phyloP scores from a whole-genome alignment of 495 filamentous ascomycete species.

The Aspergillus cristatus region DNA sequence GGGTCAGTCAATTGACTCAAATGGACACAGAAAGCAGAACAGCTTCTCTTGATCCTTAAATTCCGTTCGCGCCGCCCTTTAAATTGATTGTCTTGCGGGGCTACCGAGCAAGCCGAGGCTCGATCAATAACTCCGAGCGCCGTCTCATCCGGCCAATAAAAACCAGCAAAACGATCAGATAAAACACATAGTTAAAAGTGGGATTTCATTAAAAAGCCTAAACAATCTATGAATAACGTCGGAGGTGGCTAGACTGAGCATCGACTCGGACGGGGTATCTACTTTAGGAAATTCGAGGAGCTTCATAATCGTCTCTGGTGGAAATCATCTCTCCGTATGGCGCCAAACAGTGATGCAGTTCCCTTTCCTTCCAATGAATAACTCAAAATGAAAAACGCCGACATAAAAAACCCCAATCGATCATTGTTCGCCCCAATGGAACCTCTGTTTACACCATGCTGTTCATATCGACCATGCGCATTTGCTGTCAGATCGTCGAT shows the following conservation, averaged over 20 bases:
- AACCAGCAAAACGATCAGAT: not conserved
- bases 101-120: slow-evolving; percentile 3
- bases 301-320: slow-evolving; percentile 29
- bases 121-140: not conserved
- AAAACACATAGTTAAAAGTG: not conserved
- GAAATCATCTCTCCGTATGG: slow-evolving; percentile 37
- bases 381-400: slow-evolving; percentile 1
- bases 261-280: slow-evolving; percentile 43
- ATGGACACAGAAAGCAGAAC: too few relatives aligned
- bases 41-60: too few relatives aligned
- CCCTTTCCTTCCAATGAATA: slow-evolving; percentile 29
- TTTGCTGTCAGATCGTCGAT: slow-evolving; percentile 6
- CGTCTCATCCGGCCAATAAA: not conserved
- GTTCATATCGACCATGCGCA: slow-evolving; percentile 8
- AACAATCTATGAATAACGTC: slow-evolving; percentile 24
- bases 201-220: not conserved
- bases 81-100: slow-evolving; percentile 1
- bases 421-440: too few relatives aligned
- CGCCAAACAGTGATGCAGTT: slow-evolving; percentile 39
- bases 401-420: too few relatives aligned
- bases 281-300: slow-evolving; percentile 41
- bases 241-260: slow-evolving; percentile 40
- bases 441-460: slow-evolving; percentile 25
- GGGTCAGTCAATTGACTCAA: too few relatives aligned
- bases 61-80: too few relatives aligned